Percentiles rank a stretch among this genome's conserved stretches.
Conservation (phyloP, 2,329 filamentous ascomycete genomes). For the Fusarium mangiferae region DNA sequence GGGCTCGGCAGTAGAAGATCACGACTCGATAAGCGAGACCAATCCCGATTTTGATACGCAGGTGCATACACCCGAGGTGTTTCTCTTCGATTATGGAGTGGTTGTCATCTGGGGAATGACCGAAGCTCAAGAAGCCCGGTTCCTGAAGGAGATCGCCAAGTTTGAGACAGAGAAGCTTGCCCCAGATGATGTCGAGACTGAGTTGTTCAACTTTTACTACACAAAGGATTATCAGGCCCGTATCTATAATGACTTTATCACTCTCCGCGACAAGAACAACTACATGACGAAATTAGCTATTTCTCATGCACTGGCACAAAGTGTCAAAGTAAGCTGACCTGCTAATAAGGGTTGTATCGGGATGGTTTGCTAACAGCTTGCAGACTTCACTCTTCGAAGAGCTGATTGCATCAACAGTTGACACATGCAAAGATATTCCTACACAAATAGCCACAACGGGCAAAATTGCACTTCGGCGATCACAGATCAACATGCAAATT, state of each 20-base stretch:
- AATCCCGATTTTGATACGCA: conserved; percentile 83
- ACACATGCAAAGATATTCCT: conserved; percentile 91
- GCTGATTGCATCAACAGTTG: conserved; percentile 91
- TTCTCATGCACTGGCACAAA: conserved; percentile 93
- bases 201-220: conserved; percentile 99
- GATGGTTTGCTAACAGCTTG: conserved; percentile 26
- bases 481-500: conserved; percentile 99
- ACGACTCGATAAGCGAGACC: conserved; percentile 54
- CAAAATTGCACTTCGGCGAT: conserved; percentile 86
- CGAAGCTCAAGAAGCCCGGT: conserved; percentile 85
- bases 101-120: conserved; percentile 99
- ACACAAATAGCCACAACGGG: conserved; percentile 92
- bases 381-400: conserved; percentile 96
- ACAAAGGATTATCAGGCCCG: conserved; percentile 96
- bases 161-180: conserved; percentile 93
- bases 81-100: conserved; percentile 96
- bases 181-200: conserved; percentile 89
- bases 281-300: conserved; percentile 99
- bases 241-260: conserved; percentile 99
- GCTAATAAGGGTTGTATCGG: background rate
- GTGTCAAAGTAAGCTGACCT: conserved; percentile 76
- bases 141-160: conserved; percentile 92
- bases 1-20: conserved; percentile 49
- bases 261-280: conserved; percentile 89
- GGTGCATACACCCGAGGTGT: conserved; percentile 92